These are phyloP conservation scores for Phyllosticta ampelicida DNA, from an alignment of 2,329 filamentous ascomycete species.

Conservation along the genomic window DNA sequence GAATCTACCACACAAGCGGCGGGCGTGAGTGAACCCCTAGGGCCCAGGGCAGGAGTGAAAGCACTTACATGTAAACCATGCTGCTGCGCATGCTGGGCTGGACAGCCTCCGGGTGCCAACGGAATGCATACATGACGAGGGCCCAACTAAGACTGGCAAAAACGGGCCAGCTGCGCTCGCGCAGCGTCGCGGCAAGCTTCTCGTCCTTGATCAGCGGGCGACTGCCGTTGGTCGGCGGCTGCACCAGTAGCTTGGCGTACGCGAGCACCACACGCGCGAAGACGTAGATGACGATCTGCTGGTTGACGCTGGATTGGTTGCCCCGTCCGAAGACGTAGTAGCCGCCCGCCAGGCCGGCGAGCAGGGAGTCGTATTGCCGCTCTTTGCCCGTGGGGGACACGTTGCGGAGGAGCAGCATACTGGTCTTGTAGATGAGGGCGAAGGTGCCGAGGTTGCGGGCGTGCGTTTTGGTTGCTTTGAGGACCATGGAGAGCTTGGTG, in stretches of 20 bases:
- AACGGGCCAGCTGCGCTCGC: slow-evolving; percentile 70
- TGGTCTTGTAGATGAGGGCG: slow-evolving; percentile 78
- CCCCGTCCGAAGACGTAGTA: slow-evolving; percentile 87
- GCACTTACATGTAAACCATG: slow-evolving; percentile 90
- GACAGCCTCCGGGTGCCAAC: slow-evolving; percentile 80
- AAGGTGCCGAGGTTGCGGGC: slow-evolving; percentile 87
- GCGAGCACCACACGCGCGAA: slow-evolving; percentile 85
- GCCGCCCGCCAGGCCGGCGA: slow-evolving; percentile 78
- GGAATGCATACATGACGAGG: slow-evolving; percentile 89
- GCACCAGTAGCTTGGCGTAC: slow-evolving; percentile 70
- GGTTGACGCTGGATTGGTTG: slow-evolving; percentile 67
- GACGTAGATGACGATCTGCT: slow-evolving; percentile 98
- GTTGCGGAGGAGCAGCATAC: slow-evolving; percentile 64
- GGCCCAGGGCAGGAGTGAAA: neutral
- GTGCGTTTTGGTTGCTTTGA: slow-evolving; percentile 81
- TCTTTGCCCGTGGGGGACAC: slow-evolving; percentile 40
- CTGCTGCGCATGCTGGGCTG: slow-evolving; percentile 85
- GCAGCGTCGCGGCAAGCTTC: slow-evolving; percentile 27
- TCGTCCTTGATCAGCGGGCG: slow-evolving; percentile 30
- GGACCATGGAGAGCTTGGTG: slow-evolving; percentile 66
- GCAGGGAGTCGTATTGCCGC: slow-evolving; percentile 70
- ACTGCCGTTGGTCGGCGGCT: slow-evolving; percentile 35
- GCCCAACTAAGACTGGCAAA: slow-evolving; percentile 91
- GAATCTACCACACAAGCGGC: neutral
- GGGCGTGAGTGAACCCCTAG: neutral